Percentiles rank a stretch among this genome's conserved stretches.
Evolutionary conservation across 306 rosid species (phyloP).

Genomic region (Cyamopsis tetragonoloba): DNA sequence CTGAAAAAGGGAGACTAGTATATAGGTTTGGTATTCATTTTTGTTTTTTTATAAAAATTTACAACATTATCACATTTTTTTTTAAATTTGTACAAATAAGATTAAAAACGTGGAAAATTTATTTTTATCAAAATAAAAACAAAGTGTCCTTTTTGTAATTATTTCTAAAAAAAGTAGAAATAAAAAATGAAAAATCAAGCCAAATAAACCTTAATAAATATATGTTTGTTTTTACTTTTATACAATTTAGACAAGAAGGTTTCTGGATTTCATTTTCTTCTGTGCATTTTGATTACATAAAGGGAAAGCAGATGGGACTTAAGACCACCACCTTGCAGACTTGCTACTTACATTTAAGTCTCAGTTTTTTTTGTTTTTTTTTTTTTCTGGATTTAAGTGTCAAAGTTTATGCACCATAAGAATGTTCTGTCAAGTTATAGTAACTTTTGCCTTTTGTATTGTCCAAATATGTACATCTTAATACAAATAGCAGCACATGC

Average conservation of each 20-base stretch:
- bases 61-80: too few species aligned
- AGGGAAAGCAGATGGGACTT: slow-evolving; percentile 14
- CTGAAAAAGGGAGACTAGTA: too few species aligned
- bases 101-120: too few species aligned
- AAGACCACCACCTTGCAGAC: slow-evolving; percentile 12
- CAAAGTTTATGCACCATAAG: slow-evolving; percentile 16
- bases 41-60: too few species aligned
- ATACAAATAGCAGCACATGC: slow-evolving; percentile 31
- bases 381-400: slow-evolving; percentile 27
- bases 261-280: slow-evolving; percentile 2
- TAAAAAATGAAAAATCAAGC: neutral
- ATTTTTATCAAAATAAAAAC: too few species aligned
- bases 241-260: neutral
- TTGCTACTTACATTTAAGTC: slow-evolving; percentile 21
- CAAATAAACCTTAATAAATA: neutral
- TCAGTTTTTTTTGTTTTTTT: too few species aligned
- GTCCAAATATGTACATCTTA: slow-evolving; percentile 12
- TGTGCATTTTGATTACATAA: slow-evolving; percentile 10
- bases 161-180: neutral
- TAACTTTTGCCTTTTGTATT: slow-evolving; percentile 13
- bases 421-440: slow-evolving; percentile 25
- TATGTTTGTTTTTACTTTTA: neutral
- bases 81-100: too few species aligned
- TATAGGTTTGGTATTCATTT: too few species aligned
- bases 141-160: too few species aligned